A percentile compares a stretch with the other conserved stretches of the same genome.
phyloP scores from a whole-genome alignment of 1,284 basidiomycete genomes.

The Sporisorium exsertum region DNA sequence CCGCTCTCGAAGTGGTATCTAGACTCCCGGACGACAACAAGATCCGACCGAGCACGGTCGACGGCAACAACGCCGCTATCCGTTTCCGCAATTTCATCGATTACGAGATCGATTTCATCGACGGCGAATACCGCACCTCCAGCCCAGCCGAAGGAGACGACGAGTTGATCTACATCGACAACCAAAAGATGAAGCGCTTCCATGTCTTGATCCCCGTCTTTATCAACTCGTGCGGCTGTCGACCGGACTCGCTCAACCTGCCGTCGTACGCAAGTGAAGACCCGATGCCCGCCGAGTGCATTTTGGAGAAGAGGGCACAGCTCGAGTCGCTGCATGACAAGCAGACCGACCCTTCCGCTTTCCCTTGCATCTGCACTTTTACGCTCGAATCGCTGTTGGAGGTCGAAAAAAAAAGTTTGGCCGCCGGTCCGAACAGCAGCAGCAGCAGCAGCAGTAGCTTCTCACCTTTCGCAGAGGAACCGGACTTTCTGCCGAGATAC shows the following conservation, averaged over 20 bases:
- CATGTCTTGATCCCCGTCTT: conserved; percentile 23
- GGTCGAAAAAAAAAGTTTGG: conserved; percentile 20
- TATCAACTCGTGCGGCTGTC: conserved; percentile 32
- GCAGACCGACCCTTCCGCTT: conserved; percentile 23
- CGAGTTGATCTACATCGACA: conserved; percentile 29
- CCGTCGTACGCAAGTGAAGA: conserved; percentile 35
- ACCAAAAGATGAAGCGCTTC: conserved; percentile 44
- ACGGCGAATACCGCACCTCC: conserved; percentile 16
- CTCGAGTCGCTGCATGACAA: conserved; percentile 16
- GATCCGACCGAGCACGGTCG: conserved; percentile 32
- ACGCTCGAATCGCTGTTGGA: conserved; percentile 31
- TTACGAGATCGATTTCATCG: conserved; percentile 47
- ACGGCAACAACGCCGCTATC: conserved; percentile 35
- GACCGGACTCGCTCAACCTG: conserved; percentile 36
- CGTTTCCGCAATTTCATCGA: conserved; percentile 31
- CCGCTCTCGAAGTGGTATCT: conserved; percentile 21
- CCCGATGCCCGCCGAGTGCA: conserved; percentile 19
- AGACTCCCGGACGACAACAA: conserved; percentile 34
- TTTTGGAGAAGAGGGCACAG: conserved; percentile 10
- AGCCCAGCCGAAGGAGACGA: not conserved
- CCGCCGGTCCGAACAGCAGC: not conserved
- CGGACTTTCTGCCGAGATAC: conserved; percentile 8
- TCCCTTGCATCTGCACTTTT: conserved; percentile 36
- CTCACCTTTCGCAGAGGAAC: not conserved
- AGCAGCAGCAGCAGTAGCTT: not conserved